Evolutionary conservation across 2,329 filamentous ascomycete species (phyloP).

Genomic region (Davidsoniella eucalypti): DNA sequence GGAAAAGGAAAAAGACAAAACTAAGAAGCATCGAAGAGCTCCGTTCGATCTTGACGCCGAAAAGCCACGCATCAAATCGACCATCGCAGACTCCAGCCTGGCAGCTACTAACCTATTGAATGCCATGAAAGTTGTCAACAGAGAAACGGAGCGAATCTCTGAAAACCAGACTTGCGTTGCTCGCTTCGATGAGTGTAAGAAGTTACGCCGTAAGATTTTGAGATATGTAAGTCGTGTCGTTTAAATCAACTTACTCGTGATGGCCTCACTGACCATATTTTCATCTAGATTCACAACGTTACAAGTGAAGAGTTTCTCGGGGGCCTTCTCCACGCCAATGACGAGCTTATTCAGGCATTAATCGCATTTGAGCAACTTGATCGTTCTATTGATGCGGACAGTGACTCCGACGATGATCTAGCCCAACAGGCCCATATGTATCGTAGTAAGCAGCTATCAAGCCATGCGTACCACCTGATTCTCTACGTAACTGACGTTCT

Average conservation of each 20-base stretch:
- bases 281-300: slow-evolving; percentile 62
- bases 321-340: slow-evolving; percentile 80
- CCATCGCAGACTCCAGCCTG: slow-evolving; percentile 80
- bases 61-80: slow-evolving; percentile 69
- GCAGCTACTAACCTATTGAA: slow-evolving; percentile 85
- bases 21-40: slow-evolving; percentile 36
- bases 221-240: slow-evolving; percentile 47
- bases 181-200: slow-evolving; percentile 75
- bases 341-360: slow-evolving; percentile 82
- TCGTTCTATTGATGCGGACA: slow-evolving; percentile 61
- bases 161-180: slow-evolving; percentile 61
- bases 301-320: slow-evolving; percentile 87
- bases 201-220: slow-evolving; percentile 65
- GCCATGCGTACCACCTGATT: background rate
- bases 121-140: slow-evolving; percentile 74
- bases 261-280: background rate
- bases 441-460: slow-evolving; percentile 29
- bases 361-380: slow-evolving; percentile 94
- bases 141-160: slow-evolving; percentile 74
- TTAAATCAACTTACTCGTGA: background rate
- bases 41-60: slow-evolving; percentile 76
- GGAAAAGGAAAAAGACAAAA: slow-evolving; percentile 30
- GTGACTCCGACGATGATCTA: slow-evolving; percentile 51
- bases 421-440: slow-evolving; percentile 52
- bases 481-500: slow-evolving; percentile 14